phyloP scores from a whole-genome alignment of 208 protist genomes.

The Leishmania amazonensis region DNA sequence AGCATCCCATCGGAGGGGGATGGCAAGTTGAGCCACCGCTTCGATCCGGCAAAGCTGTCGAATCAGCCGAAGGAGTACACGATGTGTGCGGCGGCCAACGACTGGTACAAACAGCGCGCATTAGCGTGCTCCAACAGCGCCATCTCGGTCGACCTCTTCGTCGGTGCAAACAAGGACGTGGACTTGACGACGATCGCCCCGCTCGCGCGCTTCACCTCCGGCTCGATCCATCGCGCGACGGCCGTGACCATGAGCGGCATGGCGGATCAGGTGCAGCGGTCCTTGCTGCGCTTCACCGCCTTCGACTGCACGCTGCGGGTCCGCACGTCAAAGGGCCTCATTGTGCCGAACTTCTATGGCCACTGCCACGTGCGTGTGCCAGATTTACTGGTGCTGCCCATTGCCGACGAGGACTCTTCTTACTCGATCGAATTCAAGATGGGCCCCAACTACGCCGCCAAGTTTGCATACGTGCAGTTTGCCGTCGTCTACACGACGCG shows the following conservation, averaged over 20 bases:
- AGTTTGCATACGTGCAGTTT: constrained; percentile 85
- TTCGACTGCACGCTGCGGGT: constrained; percentile 97
- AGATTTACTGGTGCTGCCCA: constrained; percentile 96
- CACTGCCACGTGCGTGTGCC: constrained; percentile 96
- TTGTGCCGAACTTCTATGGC: constrained; percentile 92
- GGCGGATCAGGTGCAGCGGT: constrained; percentile 59
- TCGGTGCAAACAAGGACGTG: constrained; percentile 64
- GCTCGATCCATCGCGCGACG: constrained; percentile 66
- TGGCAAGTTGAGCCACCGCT: constrained; percentile 84
- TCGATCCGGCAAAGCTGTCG: constrained; percentile 79
- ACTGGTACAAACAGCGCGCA: constrained; percentile 97
- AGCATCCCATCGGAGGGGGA: constrained; percentile 89
- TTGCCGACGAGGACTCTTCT: constrained; percentile 90
- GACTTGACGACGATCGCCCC: constrained; percentile 93
- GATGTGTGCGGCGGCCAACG: constrained; percentile 79
- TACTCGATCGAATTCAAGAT: constrained; percentile 84
- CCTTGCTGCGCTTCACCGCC: constrained; percentile 89
- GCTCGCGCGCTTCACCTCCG: constrained; percentile 81
- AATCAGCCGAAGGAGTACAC: constrained; percentile 88
- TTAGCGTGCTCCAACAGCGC: constrained; percentile 91
- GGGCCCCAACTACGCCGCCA: constrained; percentile 48
- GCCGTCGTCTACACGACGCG: constrained; percentile 81
- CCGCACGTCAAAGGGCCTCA: constrained; percentile 85
- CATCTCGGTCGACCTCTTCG: constrained; percentile 94
- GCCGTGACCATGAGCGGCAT: constrained; percentile 66